Evolutionary conservation across 2,329 filamentous ascomycete genomes (phyloP), one percentile per base, ranked within the genome.

Genomic region (Triangularia setosa): DNA sequence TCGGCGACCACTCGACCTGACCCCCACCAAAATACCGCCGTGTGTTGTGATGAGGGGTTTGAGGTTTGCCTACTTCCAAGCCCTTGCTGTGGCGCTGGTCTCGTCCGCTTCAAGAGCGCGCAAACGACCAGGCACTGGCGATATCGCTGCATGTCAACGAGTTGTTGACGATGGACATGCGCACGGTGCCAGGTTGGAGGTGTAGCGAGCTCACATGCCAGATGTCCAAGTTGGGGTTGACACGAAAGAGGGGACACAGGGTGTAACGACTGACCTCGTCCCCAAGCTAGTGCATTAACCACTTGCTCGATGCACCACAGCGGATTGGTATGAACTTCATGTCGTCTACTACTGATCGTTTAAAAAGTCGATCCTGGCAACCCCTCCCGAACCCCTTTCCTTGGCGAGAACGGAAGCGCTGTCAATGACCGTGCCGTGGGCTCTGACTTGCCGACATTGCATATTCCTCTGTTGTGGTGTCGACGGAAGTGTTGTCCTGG

Each of bases 1-100:
- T 58, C 56, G 56, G 56, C 56, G 56, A 58, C 56, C 28, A 58
- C 33, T 58, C 14, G 55, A 21, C 40, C 7, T 18, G 40, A 48
- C 40, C 40, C 40, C 40, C 40, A 48, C 40, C n/a, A 21, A n/a
- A 48, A 21, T 48, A 18, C 21, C 40, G 40, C 40, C 40, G n/a
- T 48, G n/a, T 48, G 40, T 9, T 18, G 40, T 18, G 35, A 21
- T 44, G 40, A 48, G 40, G 35, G 35, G 40, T 48, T 21, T 48
- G 40, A 48, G 18, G 40, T 48, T 21, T 48, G n/a, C 33, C n/a
- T n/a, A n/a, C n/a, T n/a, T 40, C 14, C 33, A 40, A 14, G 33
- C 33, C 33, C 33, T n/a, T 40, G 33, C 33, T 40, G 33, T 40
- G 33, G 33, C 33, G 33, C 16, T 40, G 33, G 16, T 40, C 33